phyloP scores from a whole-genome alignment of 148 eudicot species.

The Nepenthes mirabilis region DNA sequence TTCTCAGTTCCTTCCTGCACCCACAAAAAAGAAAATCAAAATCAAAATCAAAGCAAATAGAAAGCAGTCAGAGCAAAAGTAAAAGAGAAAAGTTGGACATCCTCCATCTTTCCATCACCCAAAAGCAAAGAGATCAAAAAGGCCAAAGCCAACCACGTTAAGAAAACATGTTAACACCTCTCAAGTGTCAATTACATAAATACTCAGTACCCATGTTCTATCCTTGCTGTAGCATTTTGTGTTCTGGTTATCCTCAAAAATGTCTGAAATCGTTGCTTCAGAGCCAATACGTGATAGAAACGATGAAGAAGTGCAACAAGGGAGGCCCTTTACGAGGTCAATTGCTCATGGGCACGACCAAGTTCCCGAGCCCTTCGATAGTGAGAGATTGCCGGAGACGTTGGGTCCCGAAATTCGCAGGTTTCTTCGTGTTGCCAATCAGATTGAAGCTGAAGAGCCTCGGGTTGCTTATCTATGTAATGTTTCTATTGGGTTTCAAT shows the following conservation, averaged over 20 bases:
- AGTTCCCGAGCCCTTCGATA: slow-evolving; percentile 67
- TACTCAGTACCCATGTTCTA: background rate
- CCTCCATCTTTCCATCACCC: too few relatives aligned
- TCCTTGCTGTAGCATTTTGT: slow-evolving; percentile 1
- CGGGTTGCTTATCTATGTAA: slow-evolving; percentile 92
- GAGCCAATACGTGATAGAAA: slow-evolving; percentile 36
- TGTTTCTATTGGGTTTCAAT: slow-evolving; percentile 6
- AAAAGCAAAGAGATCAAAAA: background rate
- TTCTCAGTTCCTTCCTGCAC: too few relatives aligned
- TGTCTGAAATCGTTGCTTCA: slow-evolving; percentile 59
- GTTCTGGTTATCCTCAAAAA: slow-evolving; percentile 1
- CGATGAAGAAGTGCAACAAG: slow-evolving; percentile 7
- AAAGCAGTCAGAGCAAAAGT: too few relatives aligned
- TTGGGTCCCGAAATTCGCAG: slow-evolving; percentile 68
- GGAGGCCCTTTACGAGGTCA: slow-evolving; percentile 25
- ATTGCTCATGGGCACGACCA: slow-evolving; percentile 39
- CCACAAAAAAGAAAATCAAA: too few relatives aligned
- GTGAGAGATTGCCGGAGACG: slow-evolving; percentile 76
- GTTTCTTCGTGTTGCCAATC: slow-evolving; percentile 81
- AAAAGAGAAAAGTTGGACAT: too few relatives aligned
- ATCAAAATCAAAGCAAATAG: too few relatives aligned
- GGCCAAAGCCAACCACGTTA: slow-evolving; percentile 26
- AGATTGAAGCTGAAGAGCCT: slow-evolving; percentile 69
- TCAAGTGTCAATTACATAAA: slow-evolving; percentile 1
- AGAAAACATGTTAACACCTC: slow-evolving; percentile 10